These are phyloP conservation scores for Didymella lethalis DNA, from an alignment of 2,329 filamentous ascomycete genomes.

Conservation along the genomic window DNA sequence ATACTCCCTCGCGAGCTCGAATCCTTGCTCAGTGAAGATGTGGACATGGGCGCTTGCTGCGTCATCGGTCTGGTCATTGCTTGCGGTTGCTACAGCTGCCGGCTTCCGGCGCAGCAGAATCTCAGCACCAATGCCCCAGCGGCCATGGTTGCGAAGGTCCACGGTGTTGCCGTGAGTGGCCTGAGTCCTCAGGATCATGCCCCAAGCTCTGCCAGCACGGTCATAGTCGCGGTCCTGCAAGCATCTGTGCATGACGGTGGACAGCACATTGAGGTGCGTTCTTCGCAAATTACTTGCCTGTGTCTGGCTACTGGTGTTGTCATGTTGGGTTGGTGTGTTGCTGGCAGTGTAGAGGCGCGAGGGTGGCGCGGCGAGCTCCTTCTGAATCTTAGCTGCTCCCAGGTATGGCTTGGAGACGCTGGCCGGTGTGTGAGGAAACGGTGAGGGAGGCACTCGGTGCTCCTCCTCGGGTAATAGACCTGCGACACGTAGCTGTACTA, in stretches of 20 bases:
- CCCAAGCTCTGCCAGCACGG: constrained; percentile 78
- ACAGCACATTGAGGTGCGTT: constrained; percentile 71
- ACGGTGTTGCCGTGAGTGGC: constrained; percentile 62
- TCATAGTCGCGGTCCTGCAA: constrained; percentile 74
- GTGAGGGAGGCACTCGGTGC: constrained; percentile 49
- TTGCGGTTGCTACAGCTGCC: constrained; percentile 5
- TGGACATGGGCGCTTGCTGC: constrained; percentile 11
- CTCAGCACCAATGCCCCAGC: constrained; percentile 88
- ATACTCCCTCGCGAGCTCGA: constrained; percentile 69
- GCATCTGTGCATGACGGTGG: constrained; percentile 74
- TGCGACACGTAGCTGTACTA: constrained; percentile 50
- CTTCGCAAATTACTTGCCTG: constrained; percentile 50
- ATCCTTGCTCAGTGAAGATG: constrained; percentile 54
- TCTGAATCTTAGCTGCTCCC: constrained; percentile 41
- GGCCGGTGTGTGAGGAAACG: constrained; percentile 56
- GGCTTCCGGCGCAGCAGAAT: constrained; percentile 70
- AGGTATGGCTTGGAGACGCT: constrained; percentile 25
- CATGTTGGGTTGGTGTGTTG: constrained; percentile 15
- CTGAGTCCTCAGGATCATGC: constrained; percentile 71
- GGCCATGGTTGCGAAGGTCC: constrained; percentile 72
- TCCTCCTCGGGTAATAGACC: constrained; percentile 51
- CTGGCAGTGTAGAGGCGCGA: constrained; percentile 51
- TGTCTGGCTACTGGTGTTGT: constrained; percentile 8
- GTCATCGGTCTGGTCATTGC: not conserved
- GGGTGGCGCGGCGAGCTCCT: constrained; percentile 53